Conservation (phyloP, 2,329 filamentous ascomycete genomes). For the Didymella pomorum region DNA sequence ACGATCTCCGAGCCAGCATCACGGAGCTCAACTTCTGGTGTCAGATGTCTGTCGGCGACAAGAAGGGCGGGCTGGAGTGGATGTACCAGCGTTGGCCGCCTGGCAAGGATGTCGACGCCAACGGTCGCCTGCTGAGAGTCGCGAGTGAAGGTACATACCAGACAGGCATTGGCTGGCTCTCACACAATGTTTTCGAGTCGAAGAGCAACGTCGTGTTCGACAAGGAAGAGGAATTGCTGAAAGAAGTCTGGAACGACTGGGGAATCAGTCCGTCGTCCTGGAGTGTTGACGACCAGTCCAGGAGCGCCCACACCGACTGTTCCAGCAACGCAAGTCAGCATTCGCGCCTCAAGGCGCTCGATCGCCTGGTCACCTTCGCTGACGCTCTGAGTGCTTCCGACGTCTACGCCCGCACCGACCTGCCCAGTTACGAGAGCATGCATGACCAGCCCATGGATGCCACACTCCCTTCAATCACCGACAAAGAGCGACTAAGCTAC, state of each 20-base stretch:
- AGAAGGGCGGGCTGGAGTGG: constrained; percentile 90
- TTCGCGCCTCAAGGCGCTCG: constrained; percentile 49
- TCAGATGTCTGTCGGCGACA: constrained; percentile 90
- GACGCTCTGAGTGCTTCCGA: constrained; percentile 73
- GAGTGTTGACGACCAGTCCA: constrained; percentile 48
- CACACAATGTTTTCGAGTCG: constrained; percentile 64
- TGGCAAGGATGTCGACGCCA: constrained; percentile 71
- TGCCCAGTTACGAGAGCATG: constrained; percentile 49
- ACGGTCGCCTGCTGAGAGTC: constrained; percentile 75
- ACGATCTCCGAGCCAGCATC: constrained; percentile 82
- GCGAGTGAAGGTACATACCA: constrained; percentile 82
- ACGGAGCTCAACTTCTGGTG: constrained; percentile 95
- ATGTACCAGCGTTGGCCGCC: constrained; percentile 80
- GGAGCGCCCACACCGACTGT: constrained; percentile 39
- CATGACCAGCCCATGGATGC: constrained; percentile 65
- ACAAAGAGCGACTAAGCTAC: constrained; percentile 64
- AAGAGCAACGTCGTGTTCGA: constrained; percentile 51
- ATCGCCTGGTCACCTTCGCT: constrained; percentile 61
- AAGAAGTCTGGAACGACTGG: constrained; percentile 74
- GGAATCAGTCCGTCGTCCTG: constrained; percentile 69
- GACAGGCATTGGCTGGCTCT: constrained; percentile 78
- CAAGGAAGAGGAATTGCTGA: constrained; percentile 68
- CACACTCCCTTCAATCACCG: constrained; percentile 65
- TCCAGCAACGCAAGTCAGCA: background rate
- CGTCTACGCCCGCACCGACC: constrained; percentile 61